A percentile compares a stretch with the other conserved stretches of the same genome.
Evolutionary conservation across 2,329 filamentous ascomycete genomes (phyloP).

Genomic region (Berkeleyomyces basicola): DNA sequence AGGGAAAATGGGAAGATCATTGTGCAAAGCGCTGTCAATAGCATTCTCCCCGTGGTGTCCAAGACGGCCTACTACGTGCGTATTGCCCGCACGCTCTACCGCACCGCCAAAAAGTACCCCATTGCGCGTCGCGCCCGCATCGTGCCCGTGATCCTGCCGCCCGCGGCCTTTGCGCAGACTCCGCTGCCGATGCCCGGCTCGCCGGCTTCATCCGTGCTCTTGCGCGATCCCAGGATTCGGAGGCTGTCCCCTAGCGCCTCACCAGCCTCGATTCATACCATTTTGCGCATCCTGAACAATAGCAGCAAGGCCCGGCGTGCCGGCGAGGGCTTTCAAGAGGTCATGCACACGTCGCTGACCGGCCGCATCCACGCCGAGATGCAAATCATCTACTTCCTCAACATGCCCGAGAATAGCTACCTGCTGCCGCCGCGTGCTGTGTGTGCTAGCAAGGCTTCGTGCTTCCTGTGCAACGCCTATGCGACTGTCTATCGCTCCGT

Average conservation of each 20-base stretch:
- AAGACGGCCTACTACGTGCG: constrained; percentile 12
- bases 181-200: constrained; percentile 6
- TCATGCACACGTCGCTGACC: constrained; percentile 15
- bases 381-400: constrained; percentile 30
- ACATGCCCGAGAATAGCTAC: constrained; percentile 17
- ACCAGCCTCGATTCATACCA: constrained; percentile 7
- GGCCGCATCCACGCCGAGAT: constrained; percentile 34
- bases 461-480: constrained; percentile 33
- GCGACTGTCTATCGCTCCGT: constrained; percentile 26
- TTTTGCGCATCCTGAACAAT: constrained; percentile 9
- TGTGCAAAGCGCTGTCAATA: constrained; percentile 11
- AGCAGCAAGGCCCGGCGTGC: constrained; percentile 8
- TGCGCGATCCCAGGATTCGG: constrained; percentile 8
- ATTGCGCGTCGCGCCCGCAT: constrained; percentile 20
- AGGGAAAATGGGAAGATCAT: not conserved
- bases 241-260: constrained; percentile 9
- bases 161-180: constrained; percentile 3
- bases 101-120: constrained; percentile 19
- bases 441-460: constrained; percentile 33
- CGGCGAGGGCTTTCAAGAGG: constrained; percentile 9
- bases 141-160: constrained; percentile 18
- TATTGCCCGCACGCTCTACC: constrained; percentile 17
- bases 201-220: not conserved
- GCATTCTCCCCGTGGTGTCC: constrained; percentile 9
- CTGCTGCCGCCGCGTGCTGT: constrained; percentile 25